A percentile compares a stretch with the other conserved stretches of the same genome.
Evolutionary conservation across 495 filamentous ascomycete genomes (phyloP).

Genomic region (Penicillium arizonense): DNA sequence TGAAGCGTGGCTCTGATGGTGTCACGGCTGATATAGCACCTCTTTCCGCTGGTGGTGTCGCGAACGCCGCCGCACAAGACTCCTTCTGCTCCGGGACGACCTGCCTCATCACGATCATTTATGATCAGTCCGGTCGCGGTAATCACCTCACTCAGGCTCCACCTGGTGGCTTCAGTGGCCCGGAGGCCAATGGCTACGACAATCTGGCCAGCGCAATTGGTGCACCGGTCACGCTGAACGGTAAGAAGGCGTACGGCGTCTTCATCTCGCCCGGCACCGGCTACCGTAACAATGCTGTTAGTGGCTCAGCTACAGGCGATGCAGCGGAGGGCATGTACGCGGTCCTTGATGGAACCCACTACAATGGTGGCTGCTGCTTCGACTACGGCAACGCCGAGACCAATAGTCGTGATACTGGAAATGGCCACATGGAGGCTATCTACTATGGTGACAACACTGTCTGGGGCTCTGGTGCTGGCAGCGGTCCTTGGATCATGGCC

Average conservation of each 20-base stretch:
- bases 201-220: constrained; percentile 53
- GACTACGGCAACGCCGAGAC: constrained; percentile 63
- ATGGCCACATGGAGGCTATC: constrained; percentile 61
- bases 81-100: constrained; percentile 55
- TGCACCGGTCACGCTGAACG: constrained; percentile 57
- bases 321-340: constrained; percentile 57
- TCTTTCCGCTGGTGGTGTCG: constrained; percentile 52
- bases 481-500: constrained; percentile 60
- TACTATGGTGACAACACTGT: constrained; percentile 50
- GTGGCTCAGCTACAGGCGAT: constrained; percentile 52
- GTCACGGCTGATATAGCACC: constrained; percentile 46
- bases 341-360: constrained; percentile 58
- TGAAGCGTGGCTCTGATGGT: constrained; percentile 50
- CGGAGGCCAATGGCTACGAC: constrained; percentile 53
- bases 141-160: constrained; percentile 60
- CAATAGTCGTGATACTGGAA: constrained; percentile 51
- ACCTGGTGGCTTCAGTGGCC: constrained; percentile 50
- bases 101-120: constrained; percentile 58
- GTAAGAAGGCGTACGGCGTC: constrained; percentile 58
- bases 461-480: constrained; percentile 53
- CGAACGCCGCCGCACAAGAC: constrained; percentile 56
- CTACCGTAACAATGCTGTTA: constrained; percentile 52
- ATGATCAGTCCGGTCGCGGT: constrained; percentile 57
- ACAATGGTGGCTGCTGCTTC: constrained; percentile 58
- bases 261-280: constrained; percentile 55